Evolutionary conservation across 2,329 filamentous ascomycete species (phyloP).

Genomic region (Scedosporium apiospermum): DNA sequence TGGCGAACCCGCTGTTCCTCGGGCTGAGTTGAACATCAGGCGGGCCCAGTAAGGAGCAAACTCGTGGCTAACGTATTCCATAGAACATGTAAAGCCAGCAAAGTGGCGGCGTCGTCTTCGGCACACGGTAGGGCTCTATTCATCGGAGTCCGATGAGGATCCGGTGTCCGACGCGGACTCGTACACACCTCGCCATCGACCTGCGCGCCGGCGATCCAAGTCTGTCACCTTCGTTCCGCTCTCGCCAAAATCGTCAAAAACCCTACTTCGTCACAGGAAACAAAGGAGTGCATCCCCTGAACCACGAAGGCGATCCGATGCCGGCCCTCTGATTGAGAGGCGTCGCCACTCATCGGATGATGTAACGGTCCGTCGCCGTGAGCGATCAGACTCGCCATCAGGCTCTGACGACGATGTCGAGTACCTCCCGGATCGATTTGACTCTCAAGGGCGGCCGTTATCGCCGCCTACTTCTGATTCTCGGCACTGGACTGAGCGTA

Average conservation of each 20-base stretch:
- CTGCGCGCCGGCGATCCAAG: constrained; percentile 19
- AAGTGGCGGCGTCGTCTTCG: not conserved
- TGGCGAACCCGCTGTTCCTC: not conserved
- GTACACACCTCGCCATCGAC: not conserved
- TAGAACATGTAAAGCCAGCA: not conserved
- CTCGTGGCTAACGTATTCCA: not conserved
- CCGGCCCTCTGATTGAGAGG: not conserved
- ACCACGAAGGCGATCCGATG: not conserved
- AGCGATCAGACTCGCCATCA: constrained; percentile 13
- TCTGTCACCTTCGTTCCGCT: constrained; percentile 38
- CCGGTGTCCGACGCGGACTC: not conserved
- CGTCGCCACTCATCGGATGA: constrained; percentile 21
- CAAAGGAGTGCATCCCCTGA: not conserved
- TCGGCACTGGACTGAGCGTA: constrained; percentile 23
- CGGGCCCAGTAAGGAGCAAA: not conserved
- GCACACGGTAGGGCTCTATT: not conserved
- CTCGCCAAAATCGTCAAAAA: constrained; percentile 28
- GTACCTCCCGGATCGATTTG: constrained; percentile 37
- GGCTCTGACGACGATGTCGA: constrained; percentile 30
- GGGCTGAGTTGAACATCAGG: not conserved
- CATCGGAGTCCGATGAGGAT: not conserved
- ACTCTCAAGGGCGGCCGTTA: constrained; percentile 31
- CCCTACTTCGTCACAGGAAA: not conserved
- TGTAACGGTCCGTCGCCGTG: constrained; percentile 19
- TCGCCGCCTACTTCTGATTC: not conserved